Percentiles rank a stretch among this genome's conserved stretches.
phyloP scores from a whole-genome alignment of 345 rosid genomes.

The Murraya koenigii region DNA sequence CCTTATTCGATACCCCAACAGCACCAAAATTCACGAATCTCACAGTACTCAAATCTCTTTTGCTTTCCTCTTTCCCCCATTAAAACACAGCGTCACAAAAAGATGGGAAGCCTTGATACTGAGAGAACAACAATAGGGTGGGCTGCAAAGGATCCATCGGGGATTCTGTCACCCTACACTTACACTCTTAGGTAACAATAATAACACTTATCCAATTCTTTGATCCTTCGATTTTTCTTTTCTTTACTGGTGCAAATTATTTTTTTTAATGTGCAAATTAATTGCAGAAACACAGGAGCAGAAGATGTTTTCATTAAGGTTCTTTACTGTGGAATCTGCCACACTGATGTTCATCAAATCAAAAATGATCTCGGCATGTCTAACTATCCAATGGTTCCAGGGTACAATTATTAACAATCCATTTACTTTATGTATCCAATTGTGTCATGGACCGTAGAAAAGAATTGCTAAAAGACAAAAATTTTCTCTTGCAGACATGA shows the following conservation, averaged over 20 bases:
- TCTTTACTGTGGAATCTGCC: conserved; percentile 68
- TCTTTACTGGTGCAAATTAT: not conserved
- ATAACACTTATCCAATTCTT: not conserved
- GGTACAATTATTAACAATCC: conserved; percentile 32
- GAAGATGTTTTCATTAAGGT: conserved; percentile 66
- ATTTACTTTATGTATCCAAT: not conserved
- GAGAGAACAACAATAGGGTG: conserved; percentile 59
- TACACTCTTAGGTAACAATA: conserved; percentile 52
- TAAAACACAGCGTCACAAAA: not conserved
- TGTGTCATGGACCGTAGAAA: too few relatives aligned
- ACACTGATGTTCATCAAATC: conserved; percentile 68
- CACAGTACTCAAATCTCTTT: not conserved
- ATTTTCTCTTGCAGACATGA: conserved; percentile 47
- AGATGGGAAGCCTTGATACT: conserved; percentile 42
- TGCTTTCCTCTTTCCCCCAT: not conserved
- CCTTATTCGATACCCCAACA: not conserved
- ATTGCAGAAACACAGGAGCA: conserved; percentile 60
- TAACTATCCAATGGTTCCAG: conserved; percentile 77
- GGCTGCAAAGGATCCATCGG: conserved; percentile 84
- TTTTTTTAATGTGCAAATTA: not conserved
- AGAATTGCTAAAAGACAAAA: not conserved
- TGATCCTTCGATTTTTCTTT: not conserved
- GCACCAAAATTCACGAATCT: not conserved
- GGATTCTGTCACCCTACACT: conserved; percentile 60
- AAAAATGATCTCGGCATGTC: conserved; percentile 63